phyloP scores from a whole-genome alignment of 495 filamentous ascomycete species.

The Aspergillus bertholletiae region DNA sequence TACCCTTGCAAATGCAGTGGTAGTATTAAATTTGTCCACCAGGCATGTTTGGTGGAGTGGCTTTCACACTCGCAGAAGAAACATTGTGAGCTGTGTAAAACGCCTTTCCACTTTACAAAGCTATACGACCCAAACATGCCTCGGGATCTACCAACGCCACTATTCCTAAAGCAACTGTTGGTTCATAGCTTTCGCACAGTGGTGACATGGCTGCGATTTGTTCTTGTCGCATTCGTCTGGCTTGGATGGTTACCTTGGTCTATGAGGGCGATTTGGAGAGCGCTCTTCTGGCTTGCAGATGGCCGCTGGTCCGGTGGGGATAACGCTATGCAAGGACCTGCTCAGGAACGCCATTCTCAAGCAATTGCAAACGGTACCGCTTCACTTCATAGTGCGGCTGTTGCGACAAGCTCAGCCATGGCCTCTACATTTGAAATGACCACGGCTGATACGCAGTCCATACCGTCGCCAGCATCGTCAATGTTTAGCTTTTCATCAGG shows the following conservation, averaged over 20 bases:
- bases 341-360: constrained; percentile 16
- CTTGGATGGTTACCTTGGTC: constrained; percentile 82
- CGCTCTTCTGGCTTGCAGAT: constrained; percentile 93
- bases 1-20: constrained; percentile 98
- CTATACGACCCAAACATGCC: constrained; percentile 95
- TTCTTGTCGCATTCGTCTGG: constrained; percentile 85
- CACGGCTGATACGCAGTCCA: constrained; percentile 18
- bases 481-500: constrained; percentile 39
- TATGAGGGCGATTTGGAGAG: constrained; percentile 87
- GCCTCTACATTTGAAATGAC: constrained; percentile 19
- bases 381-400: constrained; percentile 25
- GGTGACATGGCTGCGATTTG: constrained; percentile 69
- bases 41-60: constrained; percentile 98
- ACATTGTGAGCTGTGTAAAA: constrained; percentile 99
- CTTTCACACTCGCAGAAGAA: constrained; percentile 97
- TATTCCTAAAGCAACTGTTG: constrained; percentile 74
- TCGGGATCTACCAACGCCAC: constrained; percentile 64
- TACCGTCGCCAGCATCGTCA: constrained; percentile 38
- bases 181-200: constrained; percentile 67
- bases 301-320: constrained; percentile 68
- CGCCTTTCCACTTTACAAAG: constrained; percentile 95
- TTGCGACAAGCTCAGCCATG: constrained; percentile 19
- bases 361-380: constrained; percentile 33
- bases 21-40: constrained; percentile 97
- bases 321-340: constrained; percentile 18